These are phyloP conservation scores for Zea mays DNA, from an alignment of 176 grass and related monocot genomes.

Conservation along the genomic window Zm-B73-REFERENCE-NAM-5.0 NC_050097.1:163306001-163306500, in stretches of 20 bases:
- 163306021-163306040: too few relatives aligned
- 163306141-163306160: not conserved
- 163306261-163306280: slow-evolving; percentile 14
- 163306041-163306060: not conserved
- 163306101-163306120: not conserved
- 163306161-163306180: slow-evolving; percentile 5
- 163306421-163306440: slow-evolving; percentile 72
- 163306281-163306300: not conserved
- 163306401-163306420: slow-evolving; percentile 56
- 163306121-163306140: too few relatives aligned
- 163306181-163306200: slow-evolving; percentile 35
- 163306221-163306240: not conserved
- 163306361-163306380: not conserved
- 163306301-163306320: slow-evolving; percentile 29
- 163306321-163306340: slow-evolving; percentile 23
- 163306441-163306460: slow-evolving; percentile 39
- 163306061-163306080: not conserved
- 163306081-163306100: not conserved
- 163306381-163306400: slow-evolving; percentile 27
- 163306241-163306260: slow-evolving; percentile 27
- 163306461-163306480: not conserved
- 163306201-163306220: not conserved
- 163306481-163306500: not conserved
- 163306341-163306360: not conserved
- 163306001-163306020: too few relatives aligned